phyloP scores from a whole-genome alignment of 352 stramenopile genomes.

The Plasmopara halstedii region DNA sequence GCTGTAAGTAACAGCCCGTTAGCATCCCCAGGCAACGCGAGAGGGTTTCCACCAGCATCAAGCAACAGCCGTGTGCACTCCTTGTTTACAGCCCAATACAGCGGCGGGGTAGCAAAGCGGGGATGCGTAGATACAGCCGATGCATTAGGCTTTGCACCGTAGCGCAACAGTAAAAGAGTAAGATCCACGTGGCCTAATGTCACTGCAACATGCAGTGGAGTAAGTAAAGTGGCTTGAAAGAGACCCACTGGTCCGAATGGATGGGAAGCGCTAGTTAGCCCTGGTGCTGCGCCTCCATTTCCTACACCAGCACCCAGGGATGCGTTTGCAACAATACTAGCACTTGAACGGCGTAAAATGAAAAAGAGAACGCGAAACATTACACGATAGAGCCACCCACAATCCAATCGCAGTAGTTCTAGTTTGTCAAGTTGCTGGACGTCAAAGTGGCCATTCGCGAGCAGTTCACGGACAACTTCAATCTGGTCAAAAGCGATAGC shows the following conservation, averaged over 20 bases:
- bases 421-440: conserved; percentile 69
- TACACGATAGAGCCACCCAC: conserved; percentile 61
- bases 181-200: conserved; percentile 64
- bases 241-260: conserved; percentile 57
- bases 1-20: conserved; percentile 41
- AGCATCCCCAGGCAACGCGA: conserved; percentile 29
- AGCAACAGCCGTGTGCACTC: conserved; percentile 60
- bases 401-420: conserved; percentile 53
- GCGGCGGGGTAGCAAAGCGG: conserved; percentile 49
- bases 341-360: conserved; percentile 23
- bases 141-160: conserved; percentile 51
- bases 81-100: conserved; percentile 69
- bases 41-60: conserved; percentile 59
- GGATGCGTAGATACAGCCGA: conserved; percentile 40
- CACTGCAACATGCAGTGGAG: conserved; percentile 63
- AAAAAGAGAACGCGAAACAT: conserved; percentile 58
- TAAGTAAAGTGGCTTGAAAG: conserved; percentile 54
- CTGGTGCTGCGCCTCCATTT: conserved; percentile 15
- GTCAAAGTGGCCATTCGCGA: conserved; percentile 54
- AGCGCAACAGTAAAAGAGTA: conserved; percentile 52
- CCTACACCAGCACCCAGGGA: conserved; percentile 12
- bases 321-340: conserved; percentile 14
- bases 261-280: conserved; percentile 22
- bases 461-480: conserved; percentile 53
- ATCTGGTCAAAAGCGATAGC: conserved; percentile 64